phyloP scores from a whole-genome alignment of 495 filamentous ascomycete genomes.

The Baudoinia panamericana region DNA sequence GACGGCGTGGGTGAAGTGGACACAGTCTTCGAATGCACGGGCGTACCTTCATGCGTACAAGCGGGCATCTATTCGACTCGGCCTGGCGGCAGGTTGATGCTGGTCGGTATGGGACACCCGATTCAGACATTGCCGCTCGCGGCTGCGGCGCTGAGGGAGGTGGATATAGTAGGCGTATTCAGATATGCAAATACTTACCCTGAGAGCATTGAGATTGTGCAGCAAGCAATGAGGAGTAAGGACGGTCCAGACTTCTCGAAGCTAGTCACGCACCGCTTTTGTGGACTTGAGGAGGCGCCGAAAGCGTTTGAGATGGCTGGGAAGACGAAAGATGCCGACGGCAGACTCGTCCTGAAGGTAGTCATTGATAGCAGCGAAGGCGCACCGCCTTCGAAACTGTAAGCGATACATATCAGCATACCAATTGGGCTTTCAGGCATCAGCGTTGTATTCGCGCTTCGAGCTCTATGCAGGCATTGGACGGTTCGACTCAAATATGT shows the following conservation, averaged over 20 bases:
- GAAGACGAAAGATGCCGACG: constrained; percentile 60
- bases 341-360: constrained; percentile 73
- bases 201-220: constrained; percentile 60
- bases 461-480: too few relatives aligned
- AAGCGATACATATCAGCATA: too few relatives aligned
- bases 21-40: constrained; percentile 81
- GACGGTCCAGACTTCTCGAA: constrained; percentile 50
- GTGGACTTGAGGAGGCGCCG: constrained; percentile 49
- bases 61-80: constrained; percentile 71
- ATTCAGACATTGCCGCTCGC: constrained; percentile 76
- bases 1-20: constrained; percentile 49
- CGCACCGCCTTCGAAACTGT: neutral
- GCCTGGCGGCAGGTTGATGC: constrained; percentile 68
- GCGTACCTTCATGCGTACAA: constrained; percentile 75
- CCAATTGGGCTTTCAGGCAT: too few relatives aligned
- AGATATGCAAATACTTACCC: constrained; percentile 80
- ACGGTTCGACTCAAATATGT: constrained; percentile 1
- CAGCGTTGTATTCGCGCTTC: too few relatives aligned
- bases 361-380: constrained; percentile 43
- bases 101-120: constrained; percentile 90
- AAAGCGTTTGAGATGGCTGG: constrained; percentile 73
- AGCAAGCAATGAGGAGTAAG: constrained; percentile 40
- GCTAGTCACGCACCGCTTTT: constrained; percentile 65
- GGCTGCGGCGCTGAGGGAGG: constrained; percentile 72
- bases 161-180: constrained; percentile 87